Conservation (phyloP, 352 stramenopile species). For the Phytopythium chamaehyphon region DNA sequence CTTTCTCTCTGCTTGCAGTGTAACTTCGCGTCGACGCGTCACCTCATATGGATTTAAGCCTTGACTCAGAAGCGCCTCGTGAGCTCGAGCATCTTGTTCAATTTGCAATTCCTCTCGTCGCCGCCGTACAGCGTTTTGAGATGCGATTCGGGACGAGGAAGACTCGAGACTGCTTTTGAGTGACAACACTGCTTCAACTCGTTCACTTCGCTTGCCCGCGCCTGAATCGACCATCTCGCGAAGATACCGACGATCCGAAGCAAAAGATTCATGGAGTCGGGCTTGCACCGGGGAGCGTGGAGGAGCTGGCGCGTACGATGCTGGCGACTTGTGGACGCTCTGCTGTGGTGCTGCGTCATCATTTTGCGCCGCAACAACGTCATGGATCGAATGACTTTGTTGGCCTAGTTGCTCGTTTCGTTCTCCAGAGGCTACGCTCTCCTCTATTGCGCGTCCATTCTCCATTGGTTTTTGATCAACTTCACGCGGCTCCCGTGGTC, state of each 20-base stretch:
- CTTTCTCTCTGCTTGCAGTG: conserved; percentile 27
- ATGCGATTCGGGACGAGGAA: conserved; percentile 36
- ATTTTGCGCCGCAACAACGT: neutral
- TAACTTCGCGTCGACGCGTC: conserved; percentile 38
- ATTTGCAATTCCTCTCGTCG: conserved; percentile 21
- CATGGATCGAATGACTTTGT: no score
- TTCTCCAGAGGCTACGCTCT: no score
- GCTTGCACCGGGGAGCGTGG: conserved; percentile 26
- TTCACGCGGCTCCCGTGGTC: no score
- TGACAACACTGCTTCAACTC: conserved; percentile 49
- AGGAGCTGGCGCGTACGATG: neutral
- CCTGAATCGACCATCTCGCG: conserved; percentile 32
- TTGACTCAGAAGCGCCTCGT: conserved; percentile 53
- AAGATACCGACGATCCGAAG: conserved; percentile 43
- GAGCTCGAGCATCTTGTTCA: conserved; percentile 27
- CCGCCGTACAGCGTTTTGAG: conserved; percentile 33
- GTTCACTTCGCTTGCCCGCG: conserved; percentile 22
- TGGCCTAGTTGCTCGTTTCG: no score
- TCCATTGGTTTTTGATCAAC: no score
- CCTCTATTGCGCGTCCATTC: no score
- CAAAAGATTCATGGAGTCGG: conserved; percentile 47
- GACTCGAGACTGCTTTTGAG: conserved; percentile 58
- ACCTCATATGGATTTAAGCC: conserved; percentile 81
- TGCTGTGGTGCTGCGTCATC: neutral
- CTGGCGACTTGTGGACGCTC: neutral